Conservation (phyloP, 305 asterid species). For the Solanum hybrid region DNA sequence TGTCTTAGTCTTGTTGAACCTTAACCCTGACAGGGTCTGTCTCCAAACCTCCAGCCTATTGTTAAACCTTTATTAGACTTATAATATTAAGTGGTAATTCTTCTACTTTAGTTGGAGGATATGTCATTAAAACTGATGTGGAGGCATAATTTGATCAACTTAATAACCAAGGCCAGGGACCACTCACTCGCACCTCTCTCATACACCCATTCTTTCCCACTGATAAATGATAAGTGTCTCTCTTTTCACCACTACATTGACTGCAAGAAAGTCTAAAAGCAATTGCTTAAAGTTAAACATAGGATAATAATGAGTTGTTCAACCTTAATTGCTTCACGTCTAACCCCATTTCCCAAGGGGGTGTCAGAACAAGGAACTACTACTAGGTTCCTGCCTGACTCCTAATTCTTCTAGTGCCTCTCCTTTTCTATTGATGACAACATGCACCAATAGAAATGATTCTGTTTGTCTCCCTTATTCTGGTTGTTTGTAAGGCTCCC, state of each 20-base stretch:
- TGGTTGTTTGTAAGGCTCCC: not conserved
- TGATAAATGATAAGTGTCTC: not conserved
- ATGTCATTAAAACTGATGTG: not conserved
- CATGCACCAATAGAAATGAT: not conserved
- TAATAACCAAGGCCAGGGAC: not conserved
- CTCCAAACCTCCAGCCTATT: not conserved
- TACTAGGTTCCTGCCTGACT: not conserved
- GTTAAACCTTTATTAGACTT: not conserved
- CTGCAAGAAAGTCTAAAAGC: not conserved
- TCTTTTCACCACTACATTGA: not conserved
- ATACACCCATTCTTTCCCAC: not conserved
- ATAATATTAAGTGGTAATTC: not conserved
- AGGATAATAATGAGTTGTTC: not conserved
- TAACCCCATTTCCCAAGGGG: not conserved
- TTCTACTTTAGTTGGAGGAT: not conserved
- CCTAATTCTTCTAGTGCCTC: not conserved
- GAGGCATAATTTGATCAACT: not conserved
- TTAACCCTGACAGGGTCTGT: not conserved
- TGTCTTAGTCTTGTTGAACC: not conserved
- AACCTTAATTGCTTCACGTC: not conserved
- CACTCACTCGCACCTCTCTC: not conserved
- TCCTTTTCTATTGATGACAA: not conserved
- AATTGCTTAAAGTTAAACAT: not conserved
- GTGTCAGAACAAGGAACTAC: not conserved
- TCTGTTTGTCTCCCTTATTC: not conserved